Conservation (phyloP, 208 protist species). For the Leishmania gerbilli region DNA sequence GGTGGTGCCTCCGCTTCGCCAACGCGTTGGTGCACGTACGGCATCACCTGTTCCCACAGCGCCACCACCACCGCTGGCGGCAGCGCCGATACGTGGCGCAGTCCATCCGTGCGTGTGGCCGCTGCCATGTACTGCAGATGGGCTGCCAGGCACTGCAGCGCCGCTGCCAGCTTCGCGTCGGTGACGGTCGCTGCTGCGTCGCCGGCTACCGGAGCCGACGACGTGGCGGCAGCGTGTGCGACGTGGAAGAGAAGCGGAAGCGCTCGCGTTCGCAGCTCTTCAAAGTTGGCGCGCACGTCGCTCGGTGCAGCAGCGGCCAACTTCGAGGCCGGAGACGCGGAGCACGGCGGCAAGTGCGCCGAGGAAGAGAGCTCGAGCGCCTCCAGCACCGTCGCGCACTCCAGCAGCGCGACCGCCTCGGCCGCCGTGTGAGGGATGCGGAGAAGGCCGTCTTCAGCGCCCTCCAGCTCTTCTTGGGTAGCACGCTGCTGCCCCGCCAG, state of each 20-base stretch:
- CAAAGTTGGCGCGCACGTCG: conserved; percentile 10
- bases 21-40: conserved; percentile 18
- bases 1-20: not conserved
- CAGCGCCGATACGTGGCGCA: conserved; percentile 52
- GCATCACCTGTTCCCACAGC: conserved; percentile 57
- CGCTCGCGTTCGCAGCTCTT: conserved; percentile 8
- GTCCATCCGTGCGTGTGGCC: conserved; percentile 34
- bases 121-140: conserved; percentile 22
- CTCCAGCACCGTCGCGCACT: conserved; percentile 14
- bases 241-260: conserved; percentile 19
- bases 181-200: not conserved
- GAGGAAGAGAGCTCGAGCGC: conserved; percentile 15
- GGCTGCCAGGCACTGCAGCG: conserved; percentile 4
- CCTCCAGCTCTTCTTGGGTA: not conserved
- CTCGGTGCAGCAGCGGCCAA: not conserved
- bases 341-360: not conserved
- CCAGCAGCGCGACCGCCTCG: conserved; percentile 12
- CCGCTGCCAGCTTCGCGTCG: not conserved
- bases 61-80: conserved; percentile 48
- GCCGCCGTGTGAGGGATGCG: conserved; percentile 7
- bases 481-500: not conserved
- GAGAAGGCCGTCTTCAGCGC: not conserved
- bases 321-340: not conserved
- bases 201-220: not conserved
- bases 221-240: not conserved